phyloP scores from a whole-genome alignment of 345 rosid genomes.

The Citrus reticulata region DNA sequence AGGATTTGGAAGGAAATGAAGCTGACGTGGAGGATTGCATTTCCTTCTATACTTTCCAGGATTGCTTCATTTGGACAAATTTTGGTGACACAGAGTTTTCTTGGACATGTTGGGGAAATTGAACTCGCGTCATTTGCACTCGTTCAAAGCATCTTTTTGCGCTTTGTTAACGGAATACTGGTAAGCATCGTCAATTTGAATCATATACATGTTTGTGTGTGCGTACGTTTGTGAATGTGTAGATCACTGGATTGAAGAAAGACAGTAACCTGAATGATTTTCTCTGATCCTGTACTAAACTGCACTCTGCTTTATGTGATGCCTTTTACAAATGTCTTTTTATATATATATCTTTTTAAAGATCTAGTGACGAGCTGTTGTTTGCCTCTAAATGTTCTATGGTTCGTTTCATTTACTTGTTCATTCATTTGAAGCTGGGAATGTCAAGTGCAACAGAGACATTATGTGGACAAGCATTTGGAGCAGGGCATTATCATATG shows the following conservation, averaged over 20 bases:
- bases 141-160: conserved; percentile 34
- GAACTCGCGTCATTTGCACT: conserved; percentile 53
- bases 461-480: conserved; percentile 59
- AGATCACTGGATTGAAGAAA: background rate
- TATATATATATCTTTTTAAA: too few relatives aligned
- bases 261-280: background rate
- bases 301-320: too few relatives aligned
- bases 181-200: conserved; percentile 9
- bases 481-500: conserved; percentile 61
- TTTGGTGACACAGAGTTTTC: conserved; percentile 50
- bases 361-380: too few relatives aligned
- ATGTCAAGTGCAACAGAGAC: conserved; percentile 66
- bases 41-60: conserved; percentile 48
- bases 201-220: too few relatives aligned
- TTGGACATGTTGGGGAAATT: conserved; percentile 36
- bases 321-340: too few relatives aligned
- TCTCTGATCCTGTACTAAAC: too few relatives aligned
- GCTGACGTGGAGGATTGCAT: conserved; percentile 47
- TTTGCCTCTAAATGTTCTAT: too few relatives aligned
- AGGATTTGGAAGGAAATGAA: conserved; percentile 35
- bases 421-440: conserved; percentile 33
- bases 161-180: conserved; percentile 43
- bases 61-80: conserved; percentile 42
- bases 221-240: too few relatives aligned
- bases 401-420: too few relatives aligned